Base-by-base conservation (phyloP, 495 filamentous ascomycete species). In the Parathielavia hyrcaniae region DNA sequence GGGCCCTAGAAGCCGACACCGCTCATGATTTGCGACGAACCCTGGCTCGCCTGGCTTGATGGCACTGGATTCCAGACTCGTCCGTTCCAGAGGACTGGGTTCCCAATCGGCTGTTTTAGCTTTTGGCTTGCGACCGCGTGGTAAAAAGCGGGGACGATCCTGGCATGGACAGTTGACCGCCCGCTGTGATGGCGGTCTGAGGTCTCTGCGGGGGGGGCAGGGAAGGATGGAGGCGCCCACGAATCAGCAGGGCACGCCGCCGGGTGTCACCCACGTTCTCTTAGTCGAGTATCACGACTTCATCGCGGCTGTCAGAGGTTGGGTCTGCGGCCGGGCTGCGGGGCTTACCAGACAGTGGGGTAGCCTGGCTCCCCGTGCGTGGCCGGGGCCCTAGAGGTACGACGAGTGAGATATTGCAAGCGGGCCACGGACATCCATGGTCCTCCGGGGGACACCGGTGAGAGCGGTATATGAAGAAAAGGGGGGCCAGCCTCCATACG, bases 401-500 rank as follows among this genome's bases (percentile, higher is more conserved):
- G 26, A 30, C 17, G 44, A 26, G 40, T 14, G 45, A 14, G 7
- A 20, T 48, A 40, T 56, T 44, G 32, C 35, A 56, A 13, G 45
- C 53, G 43, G 53, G 52, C 52, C 41, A 45, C n/a, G 41, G 40
- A 49, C 6, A 30, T 30, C 26, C 26, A 46, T 55, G 30, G 54
- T 35, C 22, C 30, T 44, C 30, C 34, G 12, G 10, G 38, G 48
- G 23, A 26, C 23, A 58, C 43, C 50, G 57, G 57, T 38, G 57
- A 54, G 34, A 49, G 41, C 41, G 20, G 50, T 38, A 61, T 56
- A 50, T 56, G 53, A 61, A 55, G 38, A 35, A 26, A 45, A 51
- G 10, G 13, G 23, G 16, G 26, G 47, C 47, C 54, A 49, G 43
- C 32, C 39, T 36, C 10, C 17, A 23, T 38, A 32, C 49, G 22